phyloP scores from a whole-genome alignment of 305 asterid genomes.

The Salvia sclarea region DNA sequence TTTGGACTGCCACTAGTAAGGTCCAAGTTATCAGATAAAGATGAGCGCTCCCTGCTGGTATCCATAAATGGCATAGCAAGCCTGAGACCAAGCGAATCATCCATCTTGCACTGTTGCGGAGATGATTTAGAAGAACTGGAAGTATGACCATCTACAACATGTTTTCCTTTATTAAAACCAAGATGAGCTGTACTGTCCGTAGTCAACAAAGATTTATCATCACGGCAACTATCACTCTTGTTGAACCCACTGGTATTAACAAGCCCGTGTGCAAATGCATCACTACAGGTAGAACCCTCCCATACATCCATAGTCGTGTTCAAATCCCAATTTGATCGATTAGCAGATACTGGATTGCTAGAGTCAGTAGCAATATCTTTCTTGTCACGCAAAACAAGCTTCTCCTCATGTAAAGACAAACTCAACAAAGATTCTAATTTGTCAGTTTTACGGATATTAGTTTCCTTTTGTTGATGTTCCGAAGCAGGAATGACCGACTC shows the following conservation, averaged over 20 bases:
- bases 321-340: slow-evolving; percentile 84
- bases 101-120: slow-evolving; percentile 35
- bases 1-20: slow-evolving; percentile 32
- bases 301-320: slow-evolving; percentile 87
- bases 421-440: slow-evolving; percentile 53
- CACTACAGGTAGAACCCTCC: slow-evolving; percentile 55
- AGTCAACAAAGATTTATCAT: slow-evolving; percentile 38
- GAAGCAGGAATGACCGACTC: slow-evolving; percentile 35
- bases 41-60: slow-evolving; percentile 33
- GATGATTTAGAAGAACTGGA: slow-evolving; percentile 39
- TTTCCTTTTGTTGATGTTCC: slow-evolving; percentile 33
- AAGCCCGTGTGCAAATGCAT: slow-evolving; percentile 37
- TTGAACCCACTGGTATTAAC: slow-evolving; percentile 33
- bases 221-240: slow-evolving; percentile 29
- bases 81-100: slow-evolving; percentile 60
- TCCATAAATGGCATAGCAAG: slow-evolving; percentile 50
- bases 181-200: slow-evolving; percentile 33
- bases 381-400: slow-evolving; percentile 29
- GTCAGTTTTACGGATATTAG: slow-evolving; percentile 31
- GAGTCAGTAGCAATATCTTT: slow-evolving; percentile 28
- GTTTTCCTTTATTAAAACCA: slow-evolving; percentile 51
- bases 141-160: slow-evolving; percentile 34
- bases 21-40: slow-evolving; percentile 34
- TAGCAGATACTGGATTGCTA: slow-evolving; percentile 35
- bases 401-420: slow-evolving; percentile 46